Evolutionary conservation across 768 basidiomycete species (phyloP), one percentile per base, ranked within the genome.

Genomic region (Agrocybe chaxingu): DNA sequence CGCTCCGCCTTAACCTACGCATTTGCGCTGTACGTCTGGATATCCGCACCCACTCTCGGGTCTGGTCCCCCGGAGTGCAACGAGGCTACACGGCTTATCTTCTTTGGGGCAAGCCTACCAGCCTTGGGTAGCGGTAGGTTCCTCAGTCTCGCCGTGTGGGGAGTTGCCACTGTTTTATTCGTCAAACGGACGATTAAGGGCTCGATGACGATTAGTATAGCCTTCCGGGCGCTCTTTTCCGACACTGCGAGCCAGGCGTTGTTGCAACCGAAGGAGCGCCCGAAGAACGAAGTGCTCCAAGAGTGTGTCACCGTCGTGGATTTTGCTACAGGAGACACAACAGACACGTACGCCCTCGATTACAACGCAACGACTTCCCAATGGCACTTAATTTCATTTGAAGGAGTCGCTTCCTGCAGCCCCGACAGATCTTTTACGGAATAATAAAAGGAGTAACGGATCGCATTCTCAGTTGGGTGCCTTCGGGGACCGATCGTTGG

Each of bases 21-120:
- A 0, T 62, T 62, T 37, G 60, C 62, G 2, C n/a, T 64, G 33
- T 64, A 62, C 52, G 62, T 64, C 7, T 64, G 62, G 62, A 58
- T 56, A 11, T 42, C 58, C 19, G 60, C 62, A 2, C 60, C 62
- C 4, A 58, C 52, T 12, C 56, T 64, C 32, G 62, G 62, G 18
- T 52, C 50, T 7, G 53, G 51, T 6, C 31, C 54, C 13, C 51
- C 52, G 7, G 61, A 47, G 46, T 64, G 62, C 53, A 62, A 64
- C 39, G 54, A 50, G 41, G 50, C 53, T 7, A 64, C 62, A 5
- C 42, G 48, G 13, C 43, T 64, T 5, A 64, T 62, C n/a, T 62
- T 64, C 47, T 64, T 62, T 35, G 60, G 62, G 8, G 61, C 57
- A 5, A 59, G 56, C n/a, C 59, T 64, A 8, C 61, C 62, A 8